Percentiles rank a stretch among this genome's conserved stretches.
These are phyloP conservation scores for Ottelia alismoides DNA, from an alignment of 106 monocot species.

Conservation along the genomic window DNA sequence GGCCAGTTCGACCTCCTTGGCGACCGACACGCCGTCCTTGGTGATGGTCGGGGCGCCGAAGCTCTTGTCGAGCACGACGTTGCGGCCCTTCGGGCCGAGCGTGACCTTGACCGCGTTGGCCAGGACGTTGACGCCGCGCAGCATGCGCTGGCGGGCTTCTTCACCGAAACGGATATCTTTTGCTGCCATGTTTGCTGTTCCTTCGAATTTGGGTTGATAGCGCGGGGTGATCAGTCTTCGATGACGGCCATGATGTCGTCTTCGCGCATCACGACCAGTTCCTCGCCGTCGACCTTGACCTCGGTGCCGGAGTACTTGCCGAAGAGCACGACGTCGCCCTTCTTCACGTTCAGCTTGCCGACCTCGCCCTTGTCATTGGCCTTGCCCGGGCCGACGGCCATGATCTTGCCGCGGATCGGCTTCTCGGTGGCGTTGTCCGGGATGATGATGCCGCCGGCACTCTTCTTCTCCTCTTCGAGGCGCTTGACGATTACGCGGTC, in stretches of 20 bases:
- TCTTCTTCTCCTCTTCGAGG: not conserved
- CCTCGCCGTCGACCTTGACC: not conserved
- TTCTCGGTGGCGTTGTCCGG: not conserved
- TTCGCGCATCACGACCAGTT: too few relatives aligned
- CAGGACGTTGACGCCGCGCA: not conserved
- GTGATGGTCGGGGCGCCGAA: not conserved
- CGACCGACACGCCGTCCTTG: constrained; percentile 1
- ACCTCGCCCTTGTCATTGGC: not conserved
- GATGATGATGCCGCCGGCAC: not conserved
- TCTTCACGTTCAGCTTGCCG: not conserved
- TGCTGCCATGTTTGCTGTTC: too few relatives aligned
- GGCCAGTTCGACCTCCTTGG: not conserved
- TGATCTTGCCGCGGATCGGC: not conserved
- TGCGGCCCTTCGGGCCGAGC: not conserved
- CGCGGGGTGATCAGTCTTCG: too few relatives aligned
- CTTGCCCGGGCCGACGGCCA: not conserved
- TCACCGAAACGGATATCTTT: too few relatives aligned
- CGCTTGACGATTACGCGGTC: not conserved
- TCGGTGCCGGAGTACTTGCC: not conserved
- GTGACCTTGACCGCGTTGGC: not conserved
- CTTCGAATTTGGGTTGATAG: too few relatives aligned
- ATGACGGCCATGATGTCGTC: too few relatives aligned
- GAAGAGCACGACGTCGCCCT: not conserved
- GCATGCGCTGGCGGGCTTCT: too few relatives aligned
- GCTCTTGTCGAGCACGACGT: not conserved